phyloP scores from a whole-genome alignment of 1,284 basidiomycete species.

The Cryptococcus sp. region DNA sequence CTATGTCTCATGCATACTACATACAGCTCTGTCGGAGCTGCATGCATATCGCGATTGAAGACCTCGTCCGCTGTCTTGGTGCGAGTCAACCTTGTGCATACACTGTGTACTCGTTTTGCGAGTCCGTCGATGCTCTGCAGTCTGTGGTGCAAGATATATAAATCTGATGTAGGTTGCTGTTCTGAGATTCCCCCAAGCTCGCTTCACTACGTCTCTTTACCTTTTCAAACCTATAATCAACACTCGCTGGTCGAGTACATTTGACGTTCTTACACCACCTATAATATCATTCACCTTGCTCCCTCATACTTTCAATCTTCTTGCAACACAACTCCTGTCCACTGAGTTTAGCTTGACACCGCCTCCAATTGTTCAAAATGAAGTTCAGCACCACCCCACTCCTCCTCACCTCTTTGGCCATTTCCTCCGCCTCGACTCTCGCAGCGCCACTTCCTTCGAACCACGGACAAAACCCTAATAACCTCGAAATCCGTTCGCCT shows the following conservation, averaged over 20 bases:
- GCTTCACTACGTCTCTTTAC: neutral
- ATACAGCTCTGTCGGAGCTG: no score
- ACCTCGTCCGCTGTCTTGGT: no score
- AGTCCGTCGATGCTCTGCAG: no score
- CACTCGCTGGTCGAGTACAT: constrained; percentile 6
- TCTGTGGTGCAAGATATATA: no score
- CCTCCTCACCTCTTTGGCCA: constrained; percentile 13
- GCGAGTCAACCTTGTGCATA: no score
- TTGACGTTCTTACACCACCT: neutral
- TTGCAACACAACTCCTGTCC: neutral
- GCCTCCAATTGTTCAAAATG: constrained; percentile 2
- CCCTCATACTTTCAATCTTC: neutral
- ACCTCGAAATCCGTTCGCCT: constrained; percentile 2
- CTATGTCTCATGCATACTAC: no score
- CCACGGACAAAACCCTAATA: constrained; percentile 1
- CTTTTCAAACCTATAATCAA: neutral
- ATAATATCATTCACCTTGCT: neutral
- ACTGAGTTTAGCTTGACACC: neutral
- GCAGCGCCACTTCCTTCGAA: constrained; percentile 9
- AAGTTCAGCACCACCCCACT: constrained; percentile 17
- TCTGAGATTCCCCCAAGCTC: neutral
- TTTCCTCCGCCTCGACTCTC: constrained; percentile 8
- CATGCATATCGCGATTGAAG: no score
- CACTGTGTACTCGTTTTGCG: no score
- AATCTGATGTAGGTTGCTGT: no score